Evolutionary conservation across 805 yeast genomes (phyloP), one percentile per base, ranked within the genome.

Genomic region (Ogataea glucozyma): DNA sequence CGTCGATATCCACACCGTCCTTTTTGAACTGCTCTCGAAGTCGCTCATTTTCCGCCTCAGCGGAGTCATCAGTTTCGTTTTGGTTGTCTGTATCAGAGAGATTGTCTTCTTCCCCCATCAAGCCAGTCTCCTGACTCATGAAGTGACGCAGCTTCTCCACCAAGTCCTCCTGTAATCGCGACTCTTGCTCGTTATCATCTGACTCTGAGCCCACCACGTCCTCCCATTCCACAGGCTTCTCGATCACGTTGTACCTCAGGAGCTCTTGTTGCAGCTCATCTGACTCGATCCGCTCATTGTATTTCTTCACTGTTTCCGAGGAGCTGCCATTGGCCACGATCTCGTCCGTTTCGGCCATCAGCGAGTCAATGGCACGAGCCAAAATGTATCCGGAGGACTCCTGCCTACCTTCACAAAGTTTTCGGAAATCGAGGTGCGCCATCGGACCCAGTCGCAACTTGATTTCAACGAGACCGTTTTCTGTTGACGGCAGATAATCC

Each of bases 1-100:
- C 86, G 52, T 78, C 79, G 7, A 81, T 76, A 40, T 68, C 75
- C 13, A 70, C 57, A 9, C 64, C 64, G 38, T 67, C 69, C 1
- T 53, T 32, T n/a, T 55, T 43, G 30, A 70, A 56, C 27, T 62
- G 64, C 16, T 44, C 41, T 8, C 38, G 44, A 7, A 50, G 43
- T 11, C 46, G 52, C 3, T 30, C 46, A 13, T 51, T 43, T 9
- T 54, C 57, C 8, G 40, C 51, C 32, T 57, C 59, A 4, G 56
- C 46, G 1, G 53, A 44, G 35, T 55, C 52, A 13, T 57, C 61
- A 12, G 51, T 45, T 11, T 54, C 59, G 27, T 53, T 52, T n/a
- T n/a, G n/a, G n/a, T n/a, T n/a, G 13, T 51, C 54, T 12, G 41
- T 36, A 23, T 52, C 44, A 21, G 43, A 34, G 5, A 27, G 52